Base-by-base conservation (phyloP, 768 basidiomycete species). In the Gyrodon lividus region DNA sequence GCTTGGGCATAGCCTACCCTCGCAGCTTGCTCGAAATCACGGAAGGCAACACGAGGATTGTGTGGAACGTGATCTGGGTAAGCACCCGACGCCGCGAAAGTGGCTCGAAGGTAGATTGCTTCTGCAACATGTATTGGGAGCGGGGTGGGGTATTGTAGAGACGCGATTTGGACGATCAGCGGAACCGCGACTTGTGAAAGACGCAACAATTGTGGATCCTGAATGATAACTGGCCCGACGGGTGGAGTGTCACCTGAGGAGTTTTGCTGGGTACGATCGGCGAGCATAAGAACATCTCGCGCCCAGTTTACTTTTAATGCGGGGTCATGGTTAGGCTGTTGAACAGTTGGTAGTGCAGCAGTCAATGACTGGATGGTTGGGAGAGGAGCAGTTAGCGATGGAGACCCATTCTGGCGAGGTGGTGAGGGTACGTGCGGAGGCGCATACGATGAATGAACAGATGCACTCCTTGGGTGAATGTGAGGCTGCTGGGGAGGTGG, bases 21-120 rank as follows among this genome's bases (percentile, higher is more conserved):
- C 0, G 93, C 95, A 2, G 91, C 84, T 1, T 75, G 72, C 65
- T 98, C 95, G 61, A 89, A 97, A 63, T 94, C 92, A 20, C 91
- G 77, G 72, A 98, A 98, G 2, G 96, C 93, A 6, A 77, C 62
- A 5, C 90, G 78, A 2, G 87, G 86, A 61, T 89, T 89, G 51
- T 80, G 81, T 0, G 74, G 74, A 19, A 89, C 59, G 54, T 80
- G 74, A 10, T 82, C 77, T 0, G 90, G 88, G 66, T 83, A 87
- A 4, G 80, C 76, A 8, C 93, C 93, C 0, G 82, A 82, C 0
- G 87, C 74, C 2, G 81, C 78, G n/a, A 96, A 76, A 2, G 82
- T 83, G 0, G 86, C 93, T 16, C 87, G 82, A 52, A 88, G 76
- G 67, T 84, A 92, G 23, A 87, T 64, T 0, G 92, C 89, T 58